A percentile compares a stretch with the other conserved stretches of the same genome.
Conservation (phyloP, 768 basidiomycete genomes). For the Lyophyllum decastes region DNA sequence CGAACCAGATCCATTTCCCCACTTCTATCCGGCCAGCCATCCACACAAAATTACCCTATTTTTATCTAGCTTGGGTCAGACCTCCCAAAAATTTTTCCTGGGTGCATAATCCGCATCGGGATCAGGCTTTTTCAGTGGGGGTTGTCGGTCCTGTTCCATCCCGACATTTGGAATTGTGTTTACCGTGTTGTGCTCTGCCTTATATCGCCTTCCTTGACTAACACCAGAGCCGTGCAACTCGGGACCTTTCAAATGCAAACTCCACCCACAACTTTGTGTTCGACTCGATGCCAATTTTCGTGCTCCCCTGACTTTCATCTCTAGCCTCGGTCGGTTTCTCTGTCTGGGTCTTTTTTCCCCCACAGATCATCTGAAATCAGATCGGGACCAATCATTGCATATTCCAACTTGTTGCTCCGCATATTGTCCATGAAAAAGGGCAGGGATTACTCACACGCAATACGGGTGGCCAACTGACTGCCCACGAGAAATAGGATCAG, state of each 20-base stretch:
- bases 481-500: neutral
- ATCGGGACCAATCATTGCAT: neutral
- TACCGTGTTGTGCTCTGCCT: neutral
- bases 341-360: neutral
- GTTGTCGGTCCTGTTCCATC: too few relatives aligned
- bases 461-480: neutral
- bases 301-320: neutral
- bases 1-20: too few relatives aligned
- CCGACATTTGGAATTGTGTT: neutral
- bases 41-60: too few relatives aligned
- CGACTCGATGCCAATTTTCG: neutral
- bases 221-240: neutral
- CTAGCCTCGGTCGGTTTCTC: neutral
- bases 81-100: too few relatives aligned
- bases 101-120: too few relatives aligned
- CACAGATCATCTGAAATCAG: neutral
- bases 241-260: neutral
- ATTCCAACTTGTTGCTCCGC: neutral
- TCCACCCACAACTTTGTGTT: neutral
- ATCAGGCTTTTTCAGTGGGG: too few relatives aligned
- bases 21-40: too few relatives aligned
- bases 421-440: neutral
- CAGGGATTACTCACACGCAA: neutral
- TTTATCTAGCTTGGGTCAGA: too few relatives aligned
- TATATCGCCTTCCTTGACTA: neutral